A percentile compares a stretch with the other conserved stretches of the same genome.
phyloP scores from a whole-genome alignment of 352 stramenopile genomes.

The Globisporangium solare region DNA sequence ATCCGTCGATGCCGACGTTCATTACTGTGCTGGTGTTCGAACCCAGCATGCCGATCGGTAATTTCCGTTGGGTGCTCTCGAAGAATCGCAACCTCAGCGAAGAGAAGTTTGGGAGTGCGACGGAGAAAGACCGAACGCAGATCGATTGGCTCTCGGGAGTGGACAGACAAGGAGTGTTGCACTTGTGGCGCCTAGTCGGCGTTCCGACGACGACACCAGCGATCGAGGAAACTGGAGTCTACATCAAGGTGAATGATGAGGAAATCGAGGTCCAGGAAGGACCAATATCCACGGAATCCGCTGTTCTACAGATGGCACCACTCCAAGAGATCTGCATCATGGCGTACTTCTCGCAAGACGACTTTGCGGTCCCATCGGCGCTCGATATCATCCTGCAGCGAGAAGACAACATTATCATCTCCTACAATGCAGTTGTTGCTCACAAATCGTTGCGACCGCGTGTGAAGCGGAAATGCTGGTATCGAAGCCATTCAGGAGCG shows the following conservation, averaged over 20 bases:
- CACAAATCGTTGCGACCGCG: constrained; percentile 25
- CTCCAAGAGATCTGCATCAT: constrained; percentile 68
- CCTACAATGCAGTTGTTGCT: constrained; percentile 55
- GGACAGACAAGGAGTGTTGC: constrained; percentile 54
- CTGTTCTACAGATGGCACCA: constrained; percentile 12
- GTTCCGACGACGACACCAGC: constrained; percentile 22
- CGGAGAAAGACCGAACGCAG: constrained; percentile 36
- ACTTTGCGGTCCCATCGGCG: constrained; percentile 65
- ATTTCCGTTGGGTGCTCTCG: constrained; percentile 75
- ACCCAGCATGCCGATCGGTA: constrained; percentile 45
- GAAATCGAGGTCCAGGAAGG: constrained; percentile 14
- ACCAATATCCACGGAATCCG: background rate
- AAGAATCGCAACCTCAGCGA: constrained; percentile 81
- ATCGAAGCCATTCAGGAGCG: constrained; percentile 59
- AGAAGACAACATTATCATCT: constrained; percentile 70
- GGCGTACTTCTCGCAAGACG: constrained; percentile 78
- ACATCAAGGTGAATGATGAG: constrained; percentile 70
- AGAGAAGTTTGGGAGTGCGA: constrained; percentile 55
- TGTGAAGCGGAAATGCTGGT: constrained; percentile 80
- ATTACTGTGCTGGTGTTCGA: constrained; percentile 42
- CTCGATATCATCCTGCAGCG: constrained; percentile 74
- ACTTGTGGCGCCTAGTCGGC: constrained; percentile 59
- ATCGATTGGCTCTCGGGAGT: constrained; percentile 77
- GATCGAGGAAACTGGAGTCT: constrained; percentile 54
- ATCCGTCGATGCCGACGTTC: constrained; percentile 19